phyloP scores from a whole-genome alignment of 2,329 filamentous ascomycete species.

The Curvularia sp. region DNA sequence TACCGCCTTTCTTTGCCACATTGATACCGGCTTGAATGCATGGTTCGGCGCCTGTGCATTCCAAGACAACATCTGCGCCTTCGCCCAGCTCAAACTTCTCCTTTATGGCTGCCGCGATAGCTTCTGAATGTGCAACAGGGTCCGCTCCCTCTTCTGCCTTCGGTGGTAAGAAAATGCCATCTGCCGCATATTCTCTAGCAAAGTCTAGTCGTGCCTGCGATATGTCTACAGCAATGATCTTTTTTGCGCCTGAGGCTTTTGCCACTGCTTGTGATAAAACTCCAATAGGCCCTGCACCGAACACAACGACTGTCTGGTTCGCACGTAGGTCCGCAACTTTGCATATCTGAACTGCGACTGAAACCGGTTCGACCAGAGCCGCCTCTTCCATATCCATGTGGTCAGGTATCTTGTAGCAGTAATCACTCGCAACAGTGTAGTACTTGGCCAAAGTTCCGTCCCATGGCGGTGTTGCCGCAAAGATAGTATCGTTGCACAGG shows the following conservation, averaged over 20 bases:
- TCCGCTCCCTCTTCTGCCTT: not conserved
- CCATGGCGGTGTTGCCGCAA: slow-evolving; percentile 35
- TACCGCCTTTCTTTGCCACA: slow-evolving; percentile 26
- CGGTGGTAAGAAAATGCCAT: slow-evolving; percentile 16
- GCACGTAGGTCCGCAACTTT: slow-evolving; percentile 24
- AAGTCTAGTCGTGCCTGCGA: slow-evolving; percentile 28
- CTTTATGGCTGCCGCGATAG: slow-evolving; percentile 3
- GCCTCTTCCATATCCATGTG: slow-evolving; percentile 34
- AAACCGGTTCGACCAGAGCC: slow-evolving; percentile 37
- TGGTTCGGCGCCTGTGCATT: slow-evolving; percentile 31
- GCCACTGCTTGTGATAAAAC: slow-evolving; percentile 34
- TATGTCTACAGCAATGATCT: slow-evolving; percentile 31
- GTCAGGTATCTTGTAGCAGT: slow-evolving; percentile 37
- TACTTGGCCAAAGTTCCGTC: slow-evolving; percentile 38
- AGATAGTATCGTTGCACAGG: slow-evolving; percentile 33
- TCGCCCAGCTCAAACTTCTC: slow-evolving; percentile 23
- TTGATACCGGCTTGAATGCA: slow-evolving; percentile 30
- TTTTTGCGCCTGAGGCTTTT: slow-evolving; percentile 28
- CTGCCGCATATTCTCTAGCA: slow-evolving; percentile 29
- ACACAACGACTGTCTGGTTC: slow-evolving; percentile 14
- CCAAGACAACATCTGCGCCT: slow-evolving; percentile 33
- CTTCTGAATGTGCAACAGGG: not conserved
- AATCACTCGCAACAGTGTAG: slow-evolving; percentile 33
- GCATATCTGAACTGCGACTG: slow-evolving; percentile 35
- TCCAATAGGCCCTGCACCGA: slow-evolving; percentile 24